Evolutionary conservation across 257 asterid species (phyloP).

Genomic region (Nicotiana noctiflora): DNA sequence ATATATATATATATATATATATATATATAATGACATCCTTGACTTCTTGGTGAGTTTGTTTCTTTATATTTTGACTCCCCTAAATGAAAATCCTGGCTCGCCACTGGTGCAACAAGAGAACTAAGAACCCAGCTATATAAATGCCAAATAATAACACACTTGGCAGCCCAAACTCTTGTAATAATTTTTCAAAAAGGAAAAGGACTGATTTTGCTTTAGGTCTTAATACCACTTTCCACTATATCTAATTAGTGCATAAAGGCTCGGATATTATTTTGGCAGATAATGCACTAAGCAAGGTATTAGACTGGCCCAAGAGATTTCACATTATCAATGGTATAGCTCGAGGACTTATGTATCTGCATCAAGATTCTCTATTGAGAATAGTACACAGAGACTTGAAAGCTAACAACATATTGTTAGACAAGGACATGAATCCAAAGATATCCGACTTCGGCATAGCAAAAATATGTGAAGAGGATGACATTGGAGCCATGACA

Average conservation of each 20-base stretch:
- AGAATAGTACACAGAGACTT: conserved; percentile 39
- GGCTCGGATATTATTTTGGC: background rate
- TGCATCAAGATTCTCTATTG: conserved; percentile 49
- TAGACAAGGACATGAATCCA: conserved; percentile 37
- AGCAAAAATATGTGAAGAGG: conserved; percentile 34
- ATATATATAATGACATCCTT: too few relatives aligned
- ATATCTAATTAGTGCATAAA: background rate
- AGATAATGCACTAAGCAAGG: conserved; percentile 20
- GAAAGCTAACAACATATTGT: conserved; percentile 44
- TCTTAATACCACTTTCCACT: background rate
- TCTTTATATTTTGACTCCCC: too few relatives aligned
- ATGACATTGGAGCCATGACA: conserved; percentile 36
- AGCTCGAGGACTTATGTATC: conserved; percentile 43
- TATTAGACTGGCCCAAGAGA: conserved; percentile 38
- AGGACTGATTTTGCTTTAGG: background rate
- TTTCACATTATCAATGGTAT: conserved; percentile 35
- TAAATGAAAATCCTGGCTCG: too few relatives aligned
- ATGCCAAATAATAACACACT: background rate
- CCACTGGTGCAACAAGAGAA: background rate
- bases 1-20: too few relatives aligned
- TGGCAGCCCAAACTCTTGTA: background rate
- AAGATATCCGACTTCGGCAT: conserved; percentile 54
- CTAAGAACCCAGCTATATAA: background rate
- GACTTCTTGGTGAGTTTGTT: too few relatives aligned
- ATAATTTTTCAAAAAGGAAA: too few relatives aligned